Conservation (phyloP, 148 eudicot species). For the Cornus kousa region DNA sequence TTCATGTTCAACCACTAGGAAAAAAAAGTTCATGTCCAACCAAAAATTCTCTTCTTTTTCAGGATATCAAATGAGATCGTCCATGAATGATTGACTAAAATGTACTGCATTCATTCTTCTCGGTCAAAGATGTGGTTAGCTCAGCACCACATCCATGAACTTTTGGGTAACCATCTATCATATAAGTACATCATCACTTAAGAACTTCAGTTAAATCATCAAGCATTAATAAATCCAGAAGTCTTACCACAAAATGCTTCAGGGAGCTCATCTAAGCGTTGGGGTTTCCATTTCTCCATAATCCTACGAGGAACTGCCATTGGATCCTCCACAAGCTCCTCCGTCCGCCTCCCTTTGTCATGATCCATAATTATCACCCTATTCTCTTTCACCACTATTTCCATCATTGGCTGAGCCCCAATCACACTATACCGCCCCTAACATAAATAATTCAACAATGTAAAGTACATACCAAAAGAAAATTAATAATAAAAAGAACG, state of each 20-base stretch:
- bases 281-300: slow-evolving; percentile 93
- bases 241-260: slow-evolving; percentile 93
- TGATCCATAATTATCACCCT: slow-evolving; percentile 85
- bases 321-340: slow-evolving; percentile 81
- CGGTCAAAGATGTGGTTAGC: not conserved
- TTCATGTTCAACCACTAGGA: too few species aligned
- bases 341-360: slow-evolving; percentile 56
- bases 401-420: slow-evolving; percentile 98
- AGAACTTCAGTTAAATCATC: not conserved
- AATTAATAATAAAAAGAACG: too few species aligned
- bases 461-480: too few species aligned
- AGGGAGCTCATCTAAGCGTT: slow-evolving; percentile 85
- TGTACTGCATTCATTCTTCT: too few species aligned
- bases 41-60: too few species aligned
- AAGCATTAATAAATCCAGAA: slow-evolving; percentile 9
- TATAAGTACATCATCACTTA: too few species aligned
- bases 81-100: too few species aligned
- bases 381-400: slow-evolving; percentile 92
- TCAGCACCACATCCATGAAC: not conserved
- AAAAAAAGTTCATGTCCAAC: too few species aligned
- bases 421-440: slow-evolving; percentile 97
- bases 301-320: slow-evolving; percentile 83
- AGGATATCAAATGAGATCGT: too few species aligned
- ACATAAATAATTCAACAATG: slow-evolving; percentile 3
- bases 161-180: not conserved